A percentile compares a stretch with the other conserved stretches of the same genome.
phyloP scores from a whole-genome alignment of 257 asterid genomes.

The Fraxinus americana region DNA sequence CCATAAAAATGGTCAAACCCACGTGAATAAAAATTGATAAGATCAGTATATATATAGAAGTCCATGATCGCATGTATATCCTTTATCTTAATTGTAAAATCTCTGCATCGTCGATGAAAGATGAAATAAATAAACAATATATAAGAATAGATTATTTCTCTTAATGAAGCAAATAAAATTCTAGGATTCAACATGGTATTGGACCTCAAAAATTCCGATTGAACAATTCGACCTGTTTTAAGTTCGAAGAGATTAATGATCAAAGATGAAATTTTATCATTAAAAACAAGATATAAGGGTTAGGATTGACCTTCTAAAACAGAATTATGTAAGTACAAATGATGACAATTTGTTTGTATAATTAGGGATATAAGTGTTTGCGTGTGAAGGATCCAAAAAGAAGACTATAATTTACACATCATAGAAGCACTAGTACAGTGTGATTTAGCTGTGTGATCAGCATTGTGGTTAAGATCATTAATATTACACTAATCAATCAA shows the following conservation, averaged over 20 bases:
- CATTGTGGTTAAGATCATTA: slow-evolving; percentile 31
- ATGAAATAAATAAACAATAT: background rate
- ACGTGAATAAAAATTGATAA: slow-evolving; percentile 20
- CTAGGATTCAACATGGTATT: too few relatives aligned
- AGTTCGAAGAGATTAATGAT: too few relatives aligned
- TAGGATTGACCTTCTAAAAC: too few relatives aligned
- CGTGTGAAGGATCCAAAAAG: slow-evolving; percentile 22
- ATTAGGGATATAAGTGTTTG: background rate
- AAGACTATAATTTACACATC: slow-evolving; percentile 55
- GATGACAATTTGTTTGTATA: background rate
- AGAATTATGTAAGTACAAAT: background rate
- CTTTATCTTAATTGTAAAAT: background rate
- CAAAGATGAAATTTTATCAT: too few relatives aligned
- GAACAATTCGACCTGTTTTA: too few relatives aligned
- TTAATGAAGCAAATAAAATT: too few relatives aligned
- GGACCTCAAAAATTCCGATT: too few relatives aligned
- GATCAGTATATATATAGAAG: too few relatives aligned
- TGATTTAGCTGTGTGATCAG: slow-evolving; percentile 26
- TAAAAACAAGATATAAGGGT: too few relatives aligned
- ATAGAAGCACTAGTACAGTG: slow-evolving; percentile 36
- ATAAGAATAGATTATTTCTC: slow-evolving; percentile 2
- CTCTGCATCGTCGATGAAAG: background rate
- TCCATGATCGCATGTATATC: background rate
- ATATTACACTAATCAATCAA: slow-evolving; percentile 6
- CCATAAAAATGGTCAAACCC: slow-evolving; percentile 31